Base-by-base conservation (phyloP, 306 rosid species). In the Malus orientalis region DNA sequence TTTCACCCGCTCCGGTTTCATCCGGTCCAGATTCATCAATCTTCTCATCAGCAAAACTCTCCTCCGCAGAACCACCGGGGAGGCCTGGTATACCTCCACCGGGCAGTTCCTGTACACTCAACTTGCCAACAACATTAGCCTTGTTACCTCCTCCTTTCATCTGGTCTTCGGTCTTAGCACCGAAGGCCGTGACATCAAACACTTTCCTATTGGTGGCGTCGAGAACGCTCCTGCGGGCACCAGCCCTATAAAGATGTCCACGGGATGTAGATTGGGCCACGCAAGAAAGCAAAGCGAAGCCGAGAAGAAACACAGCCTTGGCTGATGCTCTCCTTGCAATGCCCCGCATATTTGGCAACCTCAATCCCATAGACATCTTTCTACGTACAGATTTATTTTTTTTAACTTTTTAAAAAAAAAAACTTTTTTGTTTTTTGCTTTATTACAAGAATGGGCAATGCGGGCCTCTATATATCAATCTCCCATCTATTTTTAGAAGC, bases 161-260 rank as follows among this genome's bases (percentile, higher is more conserved):
- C 47, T 30, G 8, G 59, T 40, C 82, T 71, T 91, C 84, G 11
- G 88, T 83, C 73, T 77, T 76, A 3, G 93, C 96, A 85, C 93
- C 96, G 14, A 57, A 80, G 5, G 30, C 49, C 11, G 14, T 81
- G 25, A 91, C 87, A 64, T 89, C 81, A 8, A 84, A 89, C 79
- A 84, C 55, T 75, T 57, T 11, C 29, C 73, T 25, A 45, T 30
- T 53, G 62, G 32, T 18, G 4, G 7, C 40, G 9, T 73, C 33
- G 40, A 42, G 45, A 42, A 87, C 83, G 85, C 83, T 80, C 27
- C 86, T 90, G 51, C 74, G 79, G 32, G 45, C 19, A 44, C 20
- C 68, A 20, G 12, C 63, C 13, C 22, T 30, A 2, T 38, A 71
- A 55, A 55, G 53, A 40, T 62, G 71, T 66, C 27, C 76, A 38